Conservation (phyloP, 2,329 filamentous ascomycete genomes). For the Neofusicoccum umdonicola region DNA sequence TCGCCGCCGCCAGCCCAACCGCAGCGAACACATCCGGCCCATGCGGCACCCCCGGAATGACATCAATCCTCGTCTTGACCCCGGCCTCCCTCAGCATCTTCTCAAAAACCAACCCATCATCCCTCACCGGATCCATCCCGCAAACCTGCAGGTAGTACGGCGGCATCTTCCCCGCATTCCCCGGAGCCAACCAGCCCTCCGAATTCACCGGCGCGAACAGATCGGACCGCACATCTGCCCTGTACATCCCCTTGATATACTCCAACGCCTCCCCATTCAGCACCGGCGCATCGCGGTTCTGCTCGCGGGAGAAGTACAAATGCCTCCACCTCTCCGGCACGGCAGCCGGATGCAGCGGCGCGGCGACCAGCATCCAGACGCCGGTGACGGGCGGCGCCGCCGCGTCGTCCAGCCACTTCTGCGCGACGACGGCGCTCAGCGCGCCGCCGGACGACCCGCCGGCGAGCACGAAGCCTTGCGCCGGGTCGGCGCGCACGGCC, state of each 20-base stretch:
- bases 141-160: conserved; percentile 19
- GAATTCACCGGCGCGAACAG: conserved; percentile 6
- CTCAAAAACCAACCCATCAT: conserved; percentile 19
- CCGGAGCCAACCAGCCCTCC: background rate
- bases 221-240: background rate
- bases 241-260: conserved; percentile 1
- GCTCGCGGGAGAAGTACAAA: background rate
- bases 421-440: background rate
- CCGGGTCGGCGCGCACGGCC: background rate
- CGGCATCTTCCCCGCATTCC: conserved; percentile 4
- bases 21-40: conserved; percentile 1
- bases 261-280: background rate
- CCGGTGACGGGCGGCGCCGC: background rate
- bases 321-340: background rate
- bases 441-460: background rate
- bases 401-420: background rate
- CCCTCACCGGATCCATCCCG: conserved; percentile 19
- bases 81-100: conserved; percentile 19
- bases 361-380: conserved; percentile 3
- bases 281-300: conserved; percentile 12
- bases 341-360: background rate
- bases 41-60: conserved; percentile 21
- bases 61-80: conserved; percentile 17
- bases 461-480: background rate
- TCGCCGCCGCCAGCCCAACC: conserved; percentile 1